Base-by-base conservation (phyloP, 148 eudicot genomes). In the Gaultheria prostrata region DNA sequence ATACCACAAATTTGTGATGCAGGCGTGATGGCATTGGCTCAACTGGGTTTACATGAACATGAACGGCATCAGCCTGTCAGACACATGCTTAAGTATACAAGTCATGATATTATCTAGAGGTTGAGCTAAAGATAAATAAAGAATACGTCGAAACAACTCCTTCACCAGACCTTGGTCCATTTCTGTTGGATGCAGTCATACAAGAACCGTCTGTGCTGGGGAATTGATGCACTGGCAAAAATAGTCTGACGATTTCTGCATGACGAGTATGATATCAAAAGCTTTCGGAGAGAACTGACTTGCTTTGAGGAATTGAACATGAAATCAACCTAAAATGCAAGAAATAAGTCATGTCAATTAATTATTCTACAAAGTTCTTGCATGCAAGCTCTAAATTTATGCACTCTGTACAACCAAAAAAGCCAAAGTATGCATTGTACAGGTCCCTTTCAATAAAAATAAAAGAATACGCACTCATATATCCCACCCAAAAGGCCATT, bases 211-310 rank as follows among this genome's bases (percentile, higher is more conserved):
- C 84, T 94, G 82, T 94, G 99, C 83, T 94, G 98, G 69, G 99
- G 99, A 86, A 97, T 89, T 56, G 98, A 94, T 84, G 99, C 99
- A 89, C 99, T 97, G 21, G 99, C 98, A 89, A 97, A 93, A 33
- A 97, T 87, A 81, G 99, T 97, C 92, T 97, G 99, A 57, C 95
- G 95, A 48, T 83, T 89, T 43, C 79, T 86, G 84, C 84, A 91
- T 49, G 94, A 90, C 26, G 99, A 94, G 86, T 91, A 93, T 65
- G 88, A 85, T 2, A 92, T 90, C 90, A 97, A 85, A 86, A 97
- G 91, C 91, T 90, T 97, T 75, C 92, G 89, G 59, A 97, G 85
- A 81, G 90, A 89, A 78, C 93, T 90, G 79, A 88, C 97, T 91
- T 97, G 91, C 80, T 87, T 90, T 48, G 97, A 87, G 80, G 98